These are phyloP conservation scores for Hyaloscypha bicolor DNA, from an alignment of 495 filamentous ascomycete species.

Conservation along the genomic window DNA sequence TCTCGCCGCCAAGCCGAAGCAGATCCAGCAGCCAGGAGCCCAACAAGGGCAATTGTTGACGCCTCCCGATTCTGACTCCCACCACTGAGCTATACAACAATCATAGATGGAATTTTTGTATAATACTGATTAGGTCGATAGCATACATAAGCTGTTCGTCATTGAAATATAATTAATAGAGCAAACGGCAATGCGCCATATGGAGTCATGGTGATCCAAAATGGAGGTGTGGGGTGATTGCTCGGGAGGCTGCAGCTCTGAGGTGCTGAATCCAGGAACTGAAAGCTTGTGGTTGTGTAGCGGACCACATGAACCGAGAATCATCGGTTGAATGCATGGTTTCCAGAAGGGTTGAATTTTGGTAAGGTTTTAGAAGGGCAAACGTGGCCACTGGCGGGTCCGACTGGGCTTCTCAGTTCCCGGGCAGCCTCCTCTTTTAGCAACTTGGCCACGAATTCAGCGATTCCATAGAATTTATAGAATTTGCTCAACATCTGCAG, in stretches of 20 bases:
- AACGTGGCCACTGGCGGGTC: no score
- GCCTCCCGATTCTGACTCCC: neutral
- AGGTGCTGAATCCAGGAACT: neutral
- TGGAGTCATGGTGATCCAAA: neutral
- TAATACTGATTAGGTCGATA: neutral
- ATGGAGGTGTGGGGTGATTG: neutral
- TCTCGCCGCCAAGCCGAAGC: neutral
- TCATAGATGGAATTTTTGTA: neutral
- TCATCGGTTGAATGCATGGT: no score
- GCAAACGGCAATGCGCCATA: neutral
- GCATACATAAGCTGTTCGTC: neutral
- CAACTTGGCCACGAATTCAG: no score
- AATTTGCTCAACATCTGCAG: no score
- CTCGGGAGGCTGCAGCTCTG: neutral
- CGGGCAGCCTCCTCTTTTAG: no score
- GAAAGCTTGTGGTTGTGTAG: neutral
- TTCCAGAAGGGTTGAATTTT: neutral
- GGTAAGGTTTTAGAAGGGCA: neutral
- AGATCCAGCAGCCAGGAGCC: neutral
- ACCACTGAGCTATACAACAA: neutral
- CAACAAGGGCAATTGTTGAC: neutral
- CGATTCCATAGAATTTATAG: no score
- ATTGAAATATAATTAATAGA: neutral
- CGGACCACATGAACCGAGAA: no score
- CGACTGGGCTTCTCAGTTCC: no score